phyloP scores from a whole-genome alignment of 2,329 filamentous ascomycete genomes.

The Venturia carpophila region DNA sequence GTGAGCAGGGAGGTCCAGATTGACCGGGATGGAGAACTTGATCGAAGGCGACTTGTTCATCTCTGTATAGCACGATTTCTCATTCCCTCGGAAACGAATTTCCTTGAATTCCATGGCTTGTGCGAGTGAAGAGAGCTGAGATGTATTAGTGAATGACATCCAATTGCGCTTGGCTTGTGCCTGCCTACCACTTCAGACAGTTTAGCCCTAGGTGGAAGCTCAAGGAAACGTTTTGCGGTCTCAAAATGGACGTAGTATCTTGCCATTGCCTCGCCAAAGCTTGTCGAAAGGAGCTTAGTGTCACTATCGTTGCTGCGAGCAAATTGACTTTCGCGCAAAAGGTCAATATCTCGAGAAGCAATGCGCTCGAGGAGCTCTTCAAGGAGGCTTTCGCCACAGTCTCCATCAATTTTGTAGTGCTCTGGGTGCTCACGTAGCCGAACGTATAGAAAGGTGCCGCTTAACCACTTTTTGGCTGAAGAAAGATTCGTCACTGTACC shows the following conservation, averaged over 20 bases:
- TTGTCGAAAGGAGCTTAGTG: slow-evolving; percentile 52
- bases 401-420: slow-evolving; percentile 59
- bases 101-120: slow-evolving; percentile 66
- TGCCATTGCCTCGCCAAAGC: slow-evolving; percentile 74
- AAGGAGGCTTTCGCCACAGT: slow-evolving; percentile 38
- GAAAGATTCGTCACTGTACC: slow-evolving; percentile 59
- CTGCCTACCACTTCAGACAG: slow-evolving; percentile 59
- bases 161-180: background rate
- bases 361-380: slow-evolving; percentile 62
- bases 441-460: slow-evolving; percentile 69
- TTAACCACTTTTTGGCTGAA: slow-evolving; percentile 66
- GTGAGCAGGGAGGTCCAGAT: slow-evolving; percentile 57
- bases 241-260: slow-evolving; percentile 72
- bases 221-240: slow-evolving; percentile 66
- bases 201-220: slow-evolving; percentile 51
- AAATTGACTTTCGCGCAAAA: slow-evolving; percentile 54
- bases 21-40: slow-evolving; percentile 62
- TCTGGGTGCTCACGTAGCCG: slow-evolving; percentile 62
- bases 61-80: slow-evolving; percentile 62
- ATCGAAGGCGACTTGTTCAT: slow-evolving; percentile 63
- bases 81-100: slow-evolving; percentile 60
- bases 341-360: slow-evolving; percentile 58
- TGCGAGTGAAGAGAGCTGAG: slow-evolving; percentile 56
- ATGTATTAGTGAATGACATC: slow-evolving; percentile 2
- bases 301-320: slow-evolving; percentile 36